Evolutionary conservation across 192 early-diverging fungal genomes (phyloP), one percentile per base, ranked within the genome.

Genomic region (Linnemannia hyalina): DNA sequence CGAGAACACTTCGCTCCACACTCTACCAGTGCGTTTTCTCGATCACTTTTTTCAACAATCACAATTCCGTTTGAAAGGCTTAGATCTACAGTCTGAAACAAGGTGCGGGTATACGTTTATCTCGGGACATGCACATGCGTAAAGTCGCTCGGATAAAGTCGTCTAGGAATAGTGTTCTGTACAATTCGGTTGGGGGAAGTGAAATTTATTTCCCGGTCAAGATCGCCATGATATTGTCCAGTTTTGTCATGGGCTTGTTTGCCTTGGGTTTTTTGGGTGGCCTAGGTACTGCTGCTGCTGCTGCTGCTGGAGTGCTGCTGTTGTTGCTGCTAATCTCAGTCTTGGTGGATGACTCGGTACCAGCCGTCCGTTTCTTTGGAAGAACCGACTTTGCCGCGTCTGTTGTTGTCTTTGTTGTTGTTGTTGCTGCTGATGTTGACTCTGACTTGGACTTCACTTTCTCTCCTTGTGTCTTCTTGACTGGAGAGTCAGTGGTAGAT

Each of bases 181-280:
- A 57, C 23, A 57, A 16, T 54, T 57, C 54, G 54, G 23, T 63
- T 63, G 60, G 29, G 26, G 60, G 3, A 8, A 32, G 29, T 9
- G 0, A 29, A 0, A 1, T 73, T 81, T 75, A 85, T 70, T 80
- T 85, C 4, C 78, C 78, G 41, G 78, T 80, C 20, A 85, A 75
- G 42, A 85, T 80, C 13, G 83, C 83, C 83, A 85, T 85, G 40
- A 85, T 85, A 42, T 85, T 85, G 46, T 85, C 83, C 4, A 85
- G 55, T 35, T 85, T 85, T 29, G 78, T 76, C 40, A 44, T 26
- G 7, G 73, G 82, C 41, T 78, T 80, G 6, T 49, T 72, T 32
- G 54, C 35, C 46, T 80, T 85, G 23, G 65, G 71, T 60, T 78
- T 76, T 38, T 78, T 83, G 38, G 76, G 73, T 8, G 70, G 81